These are phyloP conservation scores for Rhizophora apiculata DNA, from an alignment of 345 rosid genomes.

Conservation along the genomic window DNA sequence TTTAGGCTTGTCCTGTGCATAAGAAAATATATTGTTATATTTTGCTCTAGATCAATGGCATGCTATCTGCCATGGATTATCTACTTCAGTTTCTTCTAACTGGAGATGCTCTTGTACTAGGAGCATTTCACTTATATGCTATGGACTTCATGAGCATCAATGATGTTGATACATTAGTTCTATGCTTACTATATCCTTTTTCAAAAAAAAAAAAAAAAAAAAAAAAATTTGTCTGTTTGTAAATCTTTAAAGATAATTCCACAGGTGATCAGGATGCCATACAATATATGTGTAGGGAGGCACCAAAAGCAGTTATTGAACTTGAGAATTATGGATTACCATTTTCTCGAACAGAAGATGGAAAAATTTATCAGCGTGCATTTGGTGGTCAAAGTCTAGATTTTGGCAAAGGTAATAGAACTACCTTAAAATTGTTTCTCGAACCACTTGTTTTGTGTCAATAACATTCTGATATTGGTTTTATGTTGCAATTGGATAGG, in stretches of 20 bases:
- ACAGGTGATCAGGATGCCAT: slow-evolving; percentile 99
- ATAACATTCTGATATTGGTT: slow-evolving; percentile 19
- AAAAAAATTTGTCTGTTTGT: neutral
- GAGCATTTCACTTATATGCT: neutral
- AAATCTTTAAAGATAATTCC: slow-evolving; percentile 11
- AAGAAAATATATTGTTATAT: neutral
- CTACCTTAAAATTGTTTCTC: neutral
- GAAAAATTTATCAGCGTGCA: slow-evolving; percentile 94
- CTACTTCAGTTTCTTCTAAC: neutral
- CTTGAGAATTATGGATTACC: slow-evolving; percentile 93
- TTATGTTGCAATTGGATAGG: slow-evolving; percentile 43
- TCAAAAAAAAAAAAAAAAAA: neutral
- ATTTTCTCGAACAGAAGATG: slow-evolving; percentile 97
- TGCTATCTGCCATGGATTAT: neutral
- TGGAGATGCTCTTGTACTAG: neutral
- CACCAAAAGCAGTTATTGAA: slow-evolving; percentile 98
- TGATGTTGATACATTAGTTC: neutral
- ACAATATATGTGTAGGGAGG: slow-evolving; percentile 98
- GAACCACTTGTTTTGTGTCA: neutral
- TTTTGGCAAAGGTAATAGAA: slow-evolving; percentile 83
- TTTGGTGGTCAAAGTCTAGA: slow-evolving; percentile 99
- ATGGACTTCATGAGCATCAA: neutral
- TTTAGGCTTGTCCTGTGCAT: neutral
- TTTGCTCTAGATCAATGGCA: neutral
- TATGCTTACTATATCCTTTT: neutral